Percentiles rank a stretch among this genome's conserved stretches.
These are phyloP conservation scores for Barnettozyma sp. DNA, from an alignment of 805 yeast genomes.

Conservation along the genomic window DNA sequence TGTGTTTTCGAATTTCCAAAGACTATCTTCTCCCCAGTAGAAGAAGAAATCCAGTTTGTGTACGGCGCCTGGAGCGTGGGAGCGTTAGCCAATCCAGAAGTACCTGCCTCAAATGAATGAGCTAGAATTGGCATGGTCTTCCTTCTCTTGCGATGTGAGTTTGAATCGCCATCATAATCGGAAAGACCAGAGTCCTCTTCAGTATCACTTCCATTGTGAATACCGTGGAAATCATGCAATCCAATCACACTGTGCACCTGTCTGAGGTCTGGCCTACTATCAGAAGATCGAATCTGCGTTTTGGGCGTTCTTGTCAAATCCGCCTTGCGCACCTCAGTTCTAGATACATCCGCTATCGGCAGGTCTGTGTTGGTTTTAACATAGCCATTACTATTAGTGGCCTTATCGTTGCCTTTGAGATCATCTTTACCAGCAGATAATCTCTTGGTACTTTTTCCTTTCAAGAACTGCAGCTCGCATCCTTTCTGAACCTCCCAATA, in stretches of 20 bases:
- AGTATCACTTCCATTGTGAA: slow-evolving; percentile 9
- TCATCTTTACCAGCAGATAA: slow-evolving; percentile 7
- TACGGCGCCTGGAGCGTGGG: slow-evolving; percentile 35
- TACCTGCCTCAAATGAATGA: slow-evolving; percentile 17
- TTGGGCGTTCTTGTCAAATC: slow-evolving; percentile 20
- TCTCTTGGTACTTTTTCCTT: slow-evolving; percentile 45
- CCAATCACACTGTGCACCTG: slow-evolving; percentile 26
- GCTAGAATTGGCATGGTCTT: slow-evolving; percentile 14
- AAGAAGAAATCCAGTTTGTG: slow-evolving; percentile 36
- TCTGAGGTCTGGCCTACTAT: slow-evolving; percentile 18
- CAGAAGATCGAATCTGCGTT: slow-evolving; percentile 16
- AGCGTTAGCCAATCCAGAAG: slow-evolving; percentile 21
- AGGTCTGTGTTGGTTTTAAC: no score
- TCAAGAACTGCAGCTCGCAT: slow-evolving; percentile 71
- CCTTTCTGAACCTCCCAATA: slow-evolving; percentile 91
- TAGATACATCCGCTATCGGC: no score
- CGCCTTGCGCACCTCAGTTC: no score
- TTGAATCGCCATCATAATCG: slow-evolving; percentile 3
- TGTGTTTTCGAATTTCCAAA: slow-evolving; percentile 23
- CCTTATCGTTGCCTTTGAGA: slow-evolving; percentile 2
- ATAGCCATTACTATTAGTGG: no score
- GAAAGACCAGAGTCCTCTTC: slow-evolving; percentile 8
- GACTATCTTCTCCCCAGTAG: slow-evolving; percentile 32
- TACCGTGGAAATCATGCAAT: slow-evolving; percentile 16
- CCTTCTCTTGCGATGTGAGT: slow-evolving; percentile 20